Conservation (phyloP, 2,329 filamentous ascomycete species). For the Onygena corvina region DNA sequence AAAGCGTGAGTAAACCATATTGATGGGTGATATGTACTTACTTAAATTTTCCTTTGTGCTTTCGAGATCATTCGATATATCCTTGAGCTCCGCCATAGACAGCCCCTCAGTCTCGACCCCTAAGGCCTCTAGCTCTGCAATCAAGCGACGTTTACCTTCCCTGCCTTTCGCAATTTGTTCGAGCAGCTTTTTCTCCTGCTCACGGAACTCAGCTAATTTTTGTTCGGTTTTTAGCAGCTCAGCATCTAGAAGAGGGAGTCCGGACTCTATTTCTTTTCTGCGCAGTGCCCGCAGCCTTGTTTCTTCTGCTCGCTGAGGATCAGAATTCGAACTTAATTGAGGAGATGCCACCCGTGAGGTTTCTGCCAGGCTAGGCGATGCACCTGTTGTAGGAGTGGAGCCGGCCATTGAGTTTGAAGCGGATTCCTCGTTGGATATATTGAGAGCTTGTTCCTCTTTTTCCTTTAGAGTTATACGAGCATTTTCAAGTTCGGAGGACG, state of each 20-base stretch:
- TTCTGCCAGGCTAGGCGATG: neutral
- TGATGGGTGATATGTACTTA: neutral
- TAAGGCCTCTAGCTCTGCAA: slow-evolving; percentile 39
- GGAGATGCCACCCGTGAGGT: slow-evolving; percentile 7
- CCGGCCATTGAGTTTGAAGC: neutral
- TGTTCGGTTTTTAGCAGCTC: slow-evolving; percentile 32
- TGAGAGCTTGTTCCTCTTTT: neutral
- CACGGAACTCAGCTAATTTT: slow-evolving; percentile 23
- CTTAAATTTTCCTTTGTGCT: neutral
- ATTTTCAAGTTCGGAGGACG: neutral
- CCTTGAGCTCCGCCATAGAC: slow-evolving; percentile 4
- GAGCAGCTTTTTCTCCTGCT: slow-evolving; percentile 31
- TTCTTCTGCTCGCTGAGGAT: slow-evolving; percentile 20
- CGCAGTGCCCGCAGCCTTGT: slow-evolving; percentile 31
- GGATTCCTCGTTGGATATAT: neutral
- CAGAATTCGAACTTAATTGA: slow-evolving; percentile 17
- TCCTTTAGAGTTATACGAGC: neutral
- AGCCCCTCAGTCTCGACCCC: slow-evolving; percentile 39
- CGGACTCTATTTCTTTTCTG: slow-evolving; percentile 39
- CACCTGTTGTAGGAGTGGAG: neutral
- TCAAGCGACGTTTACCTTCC: slow-evolving; percentile 33
- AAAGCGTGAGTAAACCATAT: neutral
- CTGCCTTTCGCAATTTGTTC: slow-evolving; percentile 37
- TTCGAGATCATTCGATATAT: neutral
- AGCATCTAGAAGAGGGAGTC: slow-evolving; percentile 36